Percentiles rank a stretch among this genome's conserved stretches.
Evolutionary conservation across 2,329 filamentous ascomycete species (phyloP).

Genomic region (Pseudogymnoascus destructans): DNA sequence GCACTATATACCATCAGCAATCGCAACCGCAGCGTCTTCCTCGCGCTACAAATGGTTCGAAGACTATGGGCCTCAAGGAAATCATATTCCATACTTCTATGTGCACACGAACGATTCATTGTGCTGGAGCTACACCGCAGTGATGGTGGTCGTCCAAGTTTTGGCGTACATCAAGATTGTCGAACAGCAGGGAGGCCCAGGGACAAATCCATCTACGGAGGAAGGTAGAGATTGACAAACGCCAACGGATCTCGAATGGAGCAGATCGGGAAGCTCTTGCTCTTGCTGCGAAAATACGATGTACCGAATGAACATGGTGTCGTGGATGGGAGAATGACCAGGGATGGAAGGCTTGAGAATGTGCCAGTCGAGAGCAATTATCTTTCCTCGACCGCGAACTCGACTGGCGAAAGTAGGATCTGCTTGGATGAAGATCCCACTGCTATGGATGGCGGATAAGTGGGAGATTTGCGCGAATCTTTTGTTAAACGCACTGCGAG

Average conservation of each 20-base stretch:
- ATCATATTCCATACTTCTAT: slow-evolving; percentile 25
- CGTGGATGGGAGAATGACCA: background rate
- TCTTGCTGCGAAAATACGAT: slow-evolving; percentile 4
- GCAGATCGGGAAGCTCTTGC: background rate
- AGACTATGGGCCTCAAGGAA: slow-evolving; percentile 22
- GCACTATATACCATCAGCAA: slow-evolving; percentile 23
- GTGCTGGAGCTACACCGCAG: slow-evolving; percentile 29
- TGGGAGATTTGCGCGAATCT: background rate
- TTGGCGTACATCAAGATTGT: slow-evolving; percentile 25
- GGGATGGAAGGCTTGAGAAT: background rate
- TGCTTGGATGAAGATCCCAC: background rate
- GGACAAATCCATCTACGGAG: slow-evolving; percentile 16
- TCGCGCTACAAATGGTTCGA: slow-evolving; percentile 23
- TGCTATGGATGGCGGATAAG: background rate
- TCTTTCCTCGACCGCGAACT: background rate
- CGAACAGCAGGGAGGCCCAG: slow-evolving; percentile 21
- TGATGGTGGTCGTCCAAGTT: slow-evolving; percentile 29
- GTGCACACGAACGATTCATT: slow-evolving; percentile 27
- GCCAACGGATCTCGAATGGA: slow-evolving; percentile 8
- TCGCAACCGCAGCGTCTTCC: slow-evolving; percentile 17
- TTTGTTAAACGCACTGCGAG: background rate
- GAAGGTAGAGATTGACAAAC: slow-evolving; percentile 15
- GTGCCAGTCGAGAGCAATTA: background rate
- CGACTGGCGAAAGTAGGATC: background rate
- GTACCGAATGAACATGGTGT: background rate